Base-by-base conservation (phyloP, 1,284 basidiomycete genomes). In the Melampsora occidentalis region DNA sequence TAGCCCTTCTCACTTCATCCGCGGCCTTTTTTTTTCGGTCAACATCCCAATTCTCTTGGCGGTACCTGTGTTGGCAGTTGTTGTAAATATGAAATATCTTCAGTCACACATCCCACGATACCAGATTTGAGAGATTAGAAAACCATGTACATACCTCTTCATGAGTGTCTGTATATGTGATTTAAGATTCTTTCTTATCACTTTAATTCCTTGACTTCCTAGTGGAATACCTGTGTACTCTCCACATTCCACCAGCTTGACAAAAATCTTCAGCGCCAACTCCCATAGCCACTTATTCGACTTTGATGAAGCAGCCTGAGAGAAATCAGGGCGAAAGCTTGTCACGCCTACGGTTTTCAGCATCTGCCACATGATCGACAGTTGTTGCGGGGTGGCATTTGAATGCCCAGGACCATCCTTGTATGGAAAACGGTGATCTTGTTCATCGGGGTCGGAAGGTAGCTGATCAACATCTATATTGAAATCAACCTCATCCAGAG, bases 221-320 rank as follows among this genome's bases (percentile, higher is more conserved):
- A 66, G 35, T 53, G 62, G 51, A 39, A 66, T 53, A 33, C 64
- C 64, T 6, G 48, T 22, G 71, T 73, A 73, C 53, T 73, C 71
- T 16, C 33, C 25, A 5, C 51, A 63, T 22, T 48, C 3, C 31
- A 73, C 51, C 18, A 73, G 48, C 39, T 53, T 67, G n/a, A 73
- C 67, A 28, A 66, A 73, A 22, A 48, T 53, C n/a, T 33, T 14
- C 20, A 66, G 49, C 20, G 63, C 71, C 39, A 73, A 64, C 48
- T 67, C 46, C 71, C 71, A 73, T 5, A 73, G 71, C 48, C 57
- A 73, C 10, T 42, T 5, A 31, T 73, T 73, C 31, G 65, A 49
- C 4, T n/a, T 12, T 22, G 64, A n/a, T 2, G 33, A n/a, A n/a
- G 35, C 12, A 35, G 22, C 51, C 20, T 16, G 20, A 18, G 31